Conservation (phyloP, 371 early-diverging fungal genomes). For the Sporodiniella umbellata region DNA sequence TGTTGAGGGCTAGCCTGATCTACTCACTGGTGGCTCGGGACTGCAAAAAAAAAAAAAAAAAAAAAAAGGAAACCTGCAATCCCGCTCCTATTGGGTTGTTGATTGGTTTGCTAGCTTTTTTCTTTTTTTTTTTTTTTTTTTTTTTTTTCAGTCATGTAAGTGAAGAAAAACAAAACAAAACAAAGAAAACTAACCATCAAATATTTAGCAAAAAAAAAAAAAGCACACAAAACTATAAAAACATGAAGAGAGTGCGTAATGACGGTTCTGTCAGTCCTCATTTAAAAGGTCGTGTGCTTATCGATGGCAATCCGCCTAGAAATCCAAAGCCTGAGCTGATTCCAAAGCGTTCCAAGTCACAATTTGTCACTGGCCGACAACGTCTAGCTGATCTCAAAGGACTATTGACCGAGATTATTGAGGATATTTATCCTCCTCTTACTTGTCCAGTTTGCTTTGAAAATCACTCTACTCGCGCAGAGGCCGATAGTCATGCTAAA, state of each 20-base stretch:
- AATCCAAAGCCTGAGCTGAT: neutral
- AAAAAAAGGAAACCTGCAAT: too few species aligned
- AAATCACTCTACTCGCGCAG: constrained; percentile 5
- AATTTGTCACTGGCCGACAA: constrained; percentile 2
- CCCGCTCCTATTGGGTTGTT: too few species aligned
- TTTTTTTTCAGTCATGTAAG: too few species aligned
- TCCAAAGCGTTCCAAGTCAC: neutral
- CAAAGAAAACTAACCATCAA: too few species aligned
- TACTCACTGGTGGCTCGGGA: too few species aligned
- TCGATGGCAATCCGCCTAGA: neutral
- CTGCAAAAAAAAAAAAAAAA: too few species aligned
- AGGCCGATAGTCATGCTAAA: constrained; percentile 22
- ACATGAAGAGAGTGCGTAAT: neutral
- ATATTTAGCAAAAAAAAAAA: too few species aligned
- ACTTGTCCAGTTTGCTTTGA: constrained; percentile 22
- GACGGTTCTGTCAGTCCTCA: neutral
- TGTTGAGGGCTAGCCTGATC: too few species aligned
- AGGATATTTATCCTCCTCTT: constrained; percentile 23
- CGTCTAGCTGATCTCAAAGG: constrained; percentile 11
- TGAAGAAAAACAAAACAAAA: too few species aligned
- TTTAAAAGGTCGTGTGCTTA: neutral
- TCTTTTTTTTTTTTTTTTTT: too few species aligned
- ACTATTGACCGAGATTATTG: constrained; percentile 18
- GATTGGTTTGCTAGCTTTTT: too few species aligned
- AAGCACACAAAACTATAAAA: neutral